Conservation (phyloP, 306 rosid species). For the Cucurbita moschata region DNA sequence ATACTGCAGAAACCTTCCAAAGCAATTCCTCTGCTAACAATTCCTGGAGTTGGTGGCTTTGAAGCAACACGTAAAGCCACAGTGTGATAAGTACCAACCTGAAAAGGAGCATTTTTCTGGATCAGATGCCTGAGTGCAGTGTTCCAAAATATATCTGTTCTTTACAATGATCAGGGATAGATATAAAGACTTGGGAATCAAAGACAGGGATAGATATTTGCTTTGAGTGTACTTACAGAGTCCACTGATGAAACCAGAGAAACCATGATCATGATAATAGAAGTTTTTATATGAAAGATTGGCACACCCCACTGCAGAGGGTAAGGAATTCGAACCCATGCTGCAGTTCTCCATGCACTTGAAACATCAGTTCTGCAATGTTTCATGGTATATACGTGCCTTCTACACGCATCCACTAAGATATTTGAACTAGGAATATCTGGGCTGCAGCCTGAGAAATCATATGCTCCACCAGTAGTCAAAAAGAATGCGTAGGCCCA, state of each 20-base stretch:
- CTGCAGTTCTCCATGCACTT: constrained; percentile 56
- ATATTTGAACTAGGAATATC: constrained; percentile 80
- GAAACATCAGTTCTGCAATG: constrained; percentile 89
- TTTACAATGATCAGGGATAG: neutral
- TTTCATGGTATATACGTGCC: constrained; percentile 67
- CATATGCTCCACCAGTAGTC: constrained; percentile 87
- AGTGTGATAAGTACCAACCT: constrained; percentile 79
- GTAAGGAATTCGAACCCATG: constrained; percentile 71
- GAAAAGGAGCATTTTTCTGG: neutral
- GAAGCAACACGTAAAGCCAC: constrained; percentile 37
- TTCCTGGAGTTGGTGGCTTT: constrained; percentile 63
- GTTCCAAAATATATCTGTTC: neutral
- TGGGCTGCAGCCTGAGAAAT: constrained; percentile 68
- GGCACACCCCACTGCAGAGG: constrained; percentile 91
- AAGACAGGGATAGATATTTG: neutral
- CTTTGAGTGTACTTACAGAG: constrained; percentile 36
- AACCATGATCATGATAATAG: constrained; percentile 61
- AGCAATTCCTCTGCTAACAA: constrained; percentile 91
- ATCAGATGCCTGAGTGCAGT: neutral
- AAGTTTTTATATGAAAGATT: constrained; percentile 64
- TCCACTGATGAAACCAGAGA: constrained; percentile 79
- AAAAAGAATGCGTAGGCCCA: constrained; percentile 83
- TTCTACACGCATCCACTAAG: constrained; percentile 59
- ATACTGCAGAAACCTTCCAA: constrained; percentile 91
- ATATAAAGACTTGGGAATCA: neutral